These are phyloP conservation scores for Onygena corvina DNA, from an alignment of 2,329 filamentous ascomycete genomes.

Conservation along the genomic window DNA sequence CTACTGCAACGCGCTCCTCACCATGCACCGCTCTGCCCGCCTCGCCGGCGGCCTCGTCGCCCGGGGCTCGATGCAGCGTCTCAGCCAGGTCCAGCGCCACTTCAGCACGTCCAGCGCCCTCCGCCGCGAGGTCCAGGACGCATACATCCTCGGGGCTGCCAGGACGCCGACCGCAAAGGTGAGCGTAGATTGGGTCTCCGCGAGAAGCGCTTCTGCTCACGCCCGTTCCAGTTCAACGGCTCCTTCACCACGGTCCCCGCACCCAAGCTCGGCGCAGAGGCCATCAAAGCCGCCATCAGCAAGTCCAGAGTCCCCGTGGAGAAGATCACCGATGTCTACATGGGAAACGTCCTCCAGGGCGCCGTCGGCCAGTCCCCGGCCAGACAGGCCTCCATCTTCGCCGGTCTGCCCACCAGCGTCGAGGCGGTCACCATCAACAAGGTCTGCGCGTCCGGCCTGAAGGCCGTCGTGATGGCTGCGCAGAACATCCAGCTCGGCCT, in stretches of 20 bases:
- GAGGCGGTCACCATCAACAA: slow-evolving; percentile 96
- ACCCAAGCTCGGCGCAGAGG: slow-evolving; percentile 75
- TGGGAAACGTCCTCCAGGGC: slow-evolving; percentile 87
- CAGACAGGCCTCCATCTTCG: slow-evolving; percentile 78
- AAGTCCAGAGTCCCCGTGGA: slow-evolving; percentile 72
- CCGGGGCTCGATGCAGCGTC: slow-evolving; percentile 25
- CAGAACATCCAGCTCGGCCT: slow-evolving; percentile 91
- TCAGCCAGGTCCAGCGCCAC: slow-evolving; percentile 38
- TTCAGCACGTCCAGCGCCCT: slow-evolving; percentile 41
- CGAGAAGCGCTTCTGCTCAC: neutral
- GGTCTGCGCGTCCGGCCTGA: slow-evolving; percentile 90
- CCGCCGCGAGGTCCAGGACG: slow-evolving; percentile 65
- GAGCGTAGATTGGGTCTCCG: slow-evolving; percentile 14
- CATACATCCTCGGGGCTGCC: slow-evolving; percentile 83
- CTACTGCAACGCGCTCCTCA: neutral
- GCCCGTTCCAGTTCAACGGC: slow-evolving; percentile 69
- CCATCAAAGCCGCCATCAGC: slow-evolving; percentile 79
- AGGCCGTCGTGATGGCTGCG: slow-evolving; percentile 78
- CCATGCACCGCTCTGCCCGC: neutral
- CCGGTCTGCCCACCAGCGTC: slow-evolving; percentile 65
- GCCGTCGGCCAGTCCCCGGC: slow-evolving; percentile 81
- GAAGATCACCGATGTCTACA: slow-evolving; percentile 85
- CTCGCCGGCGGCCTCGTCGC: neutral
- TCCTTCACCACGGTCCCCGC: slow-evolving; percentile 72
- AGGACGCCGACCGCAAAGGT: slow-evolving; percentile 86